phyloP scores from a whole-genome alignment of 768 basidiomycete species.

The Daedalea quercina region DNA sequence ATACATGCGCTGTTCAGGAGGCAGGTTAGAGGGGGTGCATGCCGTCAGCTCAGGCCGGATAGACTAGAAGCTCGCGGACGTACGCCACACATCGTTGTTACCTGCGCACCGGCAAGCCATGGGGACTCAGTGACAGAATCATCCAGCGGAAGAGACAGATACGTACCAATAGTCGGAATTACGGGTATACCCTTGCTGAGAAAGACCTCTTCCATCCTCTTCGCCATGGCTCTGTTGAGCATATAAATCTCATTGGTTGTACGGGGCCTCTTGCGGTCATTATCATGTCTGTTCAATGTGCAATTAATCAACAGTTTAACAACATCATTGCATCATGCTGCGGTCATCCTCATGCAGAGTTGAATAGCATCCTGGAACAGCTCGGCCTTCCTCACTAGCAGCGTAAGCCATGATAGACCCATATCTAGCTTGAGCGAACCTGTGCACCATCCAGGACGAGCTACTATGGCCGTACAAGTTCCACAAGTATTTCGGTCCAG shows the following conservation, averaged over 20 bases:
- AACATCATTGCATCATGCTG: too few species aligned
- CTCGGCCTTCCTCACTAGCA: too few species aligned
- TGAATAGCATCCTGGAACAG: too few species aligned
- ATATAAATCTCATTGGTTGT: slow-evolving; percentile 75
- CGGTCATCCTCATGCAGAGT: too few species aligned
- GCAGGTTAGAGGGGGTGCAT: slow-evolving; percentile 9
- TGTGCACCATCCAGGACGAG: too few species aligned
- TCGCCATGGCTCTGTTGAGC: slow-evolving; percentile 59
- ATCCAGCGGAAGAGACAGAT: too few species aligned
- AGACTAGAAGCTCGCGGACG: slow-evolving; percentile 24
- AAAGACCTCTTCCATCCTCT: slow-evolving; percentile 72
- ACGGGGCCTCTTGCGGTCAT: slow-evolving; percentile 74
- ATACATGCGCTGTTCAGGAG: slow-evolving; percentile 48
- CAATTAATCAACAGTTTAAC: too few species aligned
- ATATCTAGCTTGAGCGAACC: too few species aligned
- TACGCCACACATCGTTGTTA: slow-evolving; percentile 91
- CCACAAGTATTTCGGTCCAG: too few species aligned
- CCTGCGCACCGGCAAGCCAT: slow-evolving; percentile 34
- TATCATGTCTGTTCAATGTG: slow-evolving; percentile 61
- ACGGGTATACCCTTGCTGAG: slow-evolving; percentile 64
- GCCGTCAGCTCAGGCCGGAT: slow-evolving; percentile 2
- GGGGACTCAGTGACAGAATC: not conserved
- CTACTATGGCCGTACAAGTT: too few species aligned
- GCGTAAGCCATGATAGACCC: too few species aligned
- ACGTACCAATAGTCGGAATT: slow-evolving; percentile 68